A percentile compares a stretch with the other conserved stretches of the same genome.
Conservation (phyloP, 1,284 basidiomycete genomes). For the Mycena sp. region DNA sequence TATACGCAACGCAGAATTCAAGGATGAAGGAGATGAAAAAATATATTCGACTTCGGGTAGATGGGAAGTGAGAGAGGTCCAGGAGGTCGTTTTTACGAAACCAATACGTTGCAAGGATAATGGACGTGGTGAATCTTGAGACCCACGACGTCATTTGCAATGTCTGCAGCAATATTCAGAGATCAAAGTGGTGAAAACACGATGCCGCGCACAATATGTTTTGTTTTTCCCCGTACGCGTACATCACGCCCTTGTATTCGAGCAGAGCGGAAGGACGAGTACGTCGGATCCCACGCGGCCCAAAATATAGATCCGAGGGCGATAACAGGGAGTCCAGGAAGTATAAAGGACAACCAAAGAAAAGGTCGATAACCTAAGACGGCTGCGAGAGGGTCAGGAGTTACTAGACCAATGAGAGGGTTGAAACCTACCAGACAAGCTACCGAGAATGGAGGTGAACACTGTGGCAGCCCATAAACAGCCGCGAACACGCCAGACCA, state of each 20-base stretch:
- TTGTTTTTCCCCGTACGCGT: slow-evolving; percentile 67
- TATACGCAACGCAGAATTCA: slow-evolving; percentile 63
- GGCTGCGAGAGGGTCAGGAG: slow-evolving; percentile 40
- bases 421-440: slow-evolving; percentile 57
- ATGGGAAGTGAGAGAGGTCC: slow-evolving; percentile 48
- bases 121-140: slow-evolving; percentile 63
- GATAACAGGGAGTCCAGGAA: slow-evolving; percentile 60
- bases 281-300: slow-evolving; percentile 84
- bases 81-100: slow-evolving; percentile 55
- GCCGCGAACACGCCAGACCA: slow-evolving; percentile 74
- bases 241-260: slow-evolving; percentile 76
- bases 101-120: slow-evolving; percentile 57
- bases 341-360: slow-evolving; percentile 40
- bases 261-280: slow-evolving; percentile 65
- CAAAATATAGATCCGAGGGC: slow-evolving; percentile 70
- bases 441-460: slow-evolving; percentile 54
- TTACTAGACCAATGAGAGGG: not conserved
- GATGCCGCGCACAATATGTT: slow-evolving; percentile 65
- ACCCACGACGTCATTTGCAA: slow-evolving; percentile 70
- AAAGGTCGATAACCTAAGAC: slow-evolving; percentile 47
- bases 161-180: slow-evolving; percentile 49
- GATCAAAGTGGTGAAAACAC: slow-evolving; percentile 4
- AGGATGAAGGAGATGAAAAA: slow-evolving; percentile 56
- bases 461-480: slow-evolving; percentile 66
- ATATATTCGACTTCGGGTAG: slow-evolving; percentile 55